Base-by-base conservation (phyloP, 2,329 filamentous ascomycete species). In the Penicillium concentricum region DNA sequence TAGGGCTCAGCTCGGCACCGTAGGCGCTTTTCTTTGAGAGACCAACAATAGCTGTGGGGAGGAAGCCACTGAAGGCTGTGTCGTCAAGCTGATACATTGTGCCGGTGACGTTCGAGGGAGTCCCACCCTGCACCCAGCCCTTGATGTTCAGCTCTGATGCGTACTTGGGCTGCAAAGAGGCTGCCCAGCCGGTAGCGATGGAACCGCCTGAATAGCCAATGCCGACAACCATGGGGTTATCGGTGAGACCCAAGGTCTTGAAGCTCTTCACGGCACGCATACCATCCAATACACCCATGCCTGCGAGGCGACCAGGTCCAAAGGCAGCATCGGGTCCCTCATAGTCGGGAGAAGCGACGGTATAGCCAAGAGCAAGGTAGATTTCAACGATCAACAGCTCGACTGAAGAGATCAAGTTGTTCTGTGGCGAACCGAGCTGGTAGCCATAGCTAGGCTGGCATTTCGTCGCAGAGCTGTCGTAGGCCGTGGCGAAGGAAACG, bases 171-270 rank as follows among this genome's bases (percentile, higher is more conserved):
- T 82, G 80, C 22, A 84, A 65, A 48, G 84, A 81, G 16, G 79
- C 78, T 0, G 82, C 82, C 74, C 77, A 82, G 30, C 80, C 80
- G 3, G 73, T 79, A 0, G 82, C 81, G 18, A 84, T 63, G 0
- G 79, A 75, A 7, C 83, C 83, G 6, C 83, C 83, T 0, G 79
- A 83, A 62, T 84, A 85, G 0, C 83, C 83, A 74, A 78, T 81
- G 34, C 82, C 70, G 9, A 78, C 77, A 44, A 67, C 61, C 53
- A 62, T 63, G 5, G 67, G 67, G 0, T 45, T 56, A 16, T 41
- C 30, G 4, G 28, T 62, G n/a, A 69, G 52, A 16, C 61, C 61
- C 9, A 69, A 51, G 0, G 44, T 51, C 15, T 60, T 38, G 42
- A 78, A 72, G 9, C 63, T 70, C 0, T 74, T 67, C 15, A 78